Base-by-base conservation (phyloP, 257 asterid genomes). In the Jasminum sambac region DNA sequence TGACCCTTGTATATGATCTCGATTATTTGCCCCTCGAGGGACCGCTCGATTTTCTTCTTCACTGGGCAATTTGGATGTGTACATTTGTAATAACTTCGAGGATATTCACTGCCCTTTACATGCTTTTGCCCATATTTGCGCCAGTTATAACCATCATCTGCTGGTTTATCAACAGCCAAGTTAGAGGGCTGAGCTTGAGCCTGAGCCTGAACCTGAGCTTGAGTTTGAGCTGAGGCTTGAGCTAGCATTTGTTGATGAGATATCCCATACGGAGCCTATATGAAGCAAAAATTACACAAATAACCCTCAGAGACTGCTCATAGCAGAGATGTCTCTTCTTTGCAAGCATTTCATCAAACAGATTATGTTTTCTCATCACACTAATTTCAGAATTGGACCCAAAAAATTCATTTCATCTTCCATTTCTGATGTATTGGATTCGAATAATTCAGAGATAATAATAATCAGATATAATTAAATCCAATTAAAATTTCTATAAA, bases 51-150 rank as follows among this genome's bases (percentile, higher is more conserved):
- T 76, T 79, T 83, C 64, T 83, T 83, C 85, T 77, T 83, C 13
- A 80, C 83, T 0, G 76, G 81, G 13, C 88, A 83, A 48, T 71
- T 76, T 10, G 75, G 74, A 64, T 78, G 66, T 13, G 88, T 83
- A 46, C 87, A 83, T 69, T 80, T 83, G 38, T 83, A 83, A 67
- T 83, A 85, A 81, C 92, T 84, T 72, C 92, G 74, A n/a, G 90
- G 92, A 74, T 71, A 84, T 36, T 87, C 90, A 14, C 92, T 81
- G 62, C 95, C 88, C 74, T 88, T 86, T 61, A 86, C 95, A 26
- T 82, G 90, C 78, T 86, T 88, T 79, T 88, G 95, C 63, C 95
- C 92, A 44, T 88, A 88, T 72, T 86, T 86, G 8, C 92, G 78
- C 95, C 95, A 88, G 55, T 84, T 86, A 74, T 84, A 88, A 12